Conservation (phyloP, 2,329 filamentous ascomycete species). For the Alternaria solani region DNA sequence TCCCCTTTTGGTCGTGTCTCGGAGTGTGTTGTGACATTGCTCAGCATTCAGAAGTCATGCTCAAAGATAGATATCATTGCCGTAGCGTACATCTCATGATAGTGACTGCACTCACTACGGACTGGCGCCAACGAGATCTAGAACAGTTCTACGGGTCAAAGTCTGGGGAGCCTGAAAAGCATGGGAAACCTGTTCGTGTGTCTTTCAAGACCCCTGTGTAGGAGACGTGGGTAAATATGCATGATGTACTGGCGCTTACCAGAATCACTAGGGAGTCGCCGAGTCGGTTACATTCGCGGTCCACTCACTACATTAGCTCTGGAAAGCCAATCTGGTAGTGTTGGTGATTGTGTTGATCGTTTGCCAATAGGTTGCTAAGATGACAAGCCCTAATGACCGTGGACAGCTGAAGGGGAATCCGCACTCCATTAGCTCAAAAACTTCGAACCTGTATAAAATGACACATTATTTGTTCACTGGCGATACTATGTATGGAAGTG, state of each 20-base stretch:
- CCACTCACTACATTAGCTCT: background rate
- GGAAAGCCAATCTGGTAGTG: background rate
- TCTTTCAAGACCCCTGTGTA: background rate
- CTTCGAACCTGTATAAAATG: background rate
- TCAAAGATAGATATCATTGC: background rate
- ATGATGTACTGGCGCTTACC: background rate
- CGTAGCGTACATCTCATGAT: background rate
- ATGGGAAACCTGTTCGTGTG: background rate
- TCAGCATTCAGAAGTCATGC: background rate
- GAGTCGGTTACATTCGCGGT: background rate
- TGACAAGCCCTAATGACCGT: background rate
- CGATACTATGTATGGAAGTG: background rate
- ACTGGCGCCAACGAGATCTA: background rate
- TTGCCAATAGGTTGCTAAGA: background rate
- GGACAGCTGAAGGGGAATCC: background rate
- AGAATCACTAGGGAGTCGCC: background rate
- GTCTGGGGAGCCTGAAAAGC: background rate
- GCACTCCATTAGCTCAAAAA: background rate
- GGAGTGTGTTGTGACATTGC: background rate
- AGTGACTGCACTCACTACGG: background rate
- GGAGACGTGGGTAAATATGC: background rate
- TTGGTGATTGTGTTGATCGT: background rate
- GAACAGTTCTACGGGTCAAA: background rate
- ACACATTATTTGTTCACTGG: background rate
- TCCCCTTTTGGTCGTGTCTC: background rate